phyloP scores from a whole-genome alignment of 495 filamentous ascomycete species.

The Daldinia decipiens region DNA sequence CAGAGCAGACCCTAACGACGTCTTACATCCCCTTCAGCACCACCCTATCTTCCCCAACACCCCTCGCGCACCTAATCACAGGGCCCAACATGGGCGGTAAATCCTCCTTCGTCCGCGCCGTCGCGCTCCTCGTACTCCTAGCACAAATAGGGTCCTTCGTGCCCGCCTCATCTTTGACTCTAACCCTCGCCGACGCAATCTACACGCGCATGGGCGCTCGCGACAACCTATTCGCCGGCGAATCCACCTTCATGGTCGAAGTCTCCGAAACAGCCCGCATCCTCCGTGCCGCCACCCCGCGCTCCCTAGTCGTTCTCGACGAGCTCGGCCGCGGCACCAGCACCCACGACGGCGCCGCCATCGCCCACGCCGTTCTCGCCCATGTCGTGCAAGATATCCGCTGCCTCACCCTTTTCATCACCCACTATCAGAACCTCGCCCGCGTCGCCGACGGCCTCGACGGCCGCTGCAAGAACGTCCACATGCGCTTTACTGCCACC shows the following conservation, averaged over 20 bases:
- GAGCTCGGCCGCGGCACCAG: conserved; percentile 92
- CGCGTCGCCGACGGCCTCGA: conserved; percentile 73
- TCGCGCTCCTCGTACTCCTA: conserved; percentile 92
- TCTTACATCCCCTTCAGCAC: conserved; percentile 94
- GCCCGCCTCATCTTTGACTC: conserved; percentile 74
- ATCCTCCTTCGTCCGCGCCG: conserved; percentile 90
- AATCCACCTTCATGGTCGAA: conserved; percentile 98
- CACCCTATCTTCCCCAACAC: conserved; percentile 66
- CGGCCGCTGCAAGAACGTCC: conserved; percentile 75
- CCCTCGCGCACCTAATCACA: conserved; percentile 85
- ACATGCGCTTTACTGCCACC: conserved; percentile 80
- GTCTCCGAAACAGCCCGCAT: conserved; percentile 91
- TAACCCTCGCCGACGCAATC: conserved; percentile 90
- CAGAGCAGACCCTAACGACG: conserved; percentile 87
- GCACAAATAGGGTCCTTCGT: conserved; percentile 96
- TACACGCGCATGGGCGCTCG: conserved; percentile 97
- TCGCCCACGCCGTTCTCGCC: conserved; percentile 90
- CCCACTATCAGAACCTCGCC: conserved; percentile 91
- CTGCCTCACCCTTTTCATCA: conserved; percentile 92
- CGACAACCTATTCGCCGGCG: conserved; percentile 95
- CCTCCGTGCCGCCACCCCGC: conserved; percentile 82
- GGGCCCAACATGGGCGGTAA: conserved; percentile 99
- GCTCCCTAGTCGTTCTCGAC: conserved; percentile 90
- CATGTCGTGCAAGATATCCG: conserved; percentile 78
- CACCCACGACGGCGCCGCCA: conserved; percentile 96